Percentiles rank a stretch among this genome's conserved stretches.
These are phyloP conservation scores for Plicaturopsis crispa DNA, from an alignment of 768 basidiomycete genomes.

Conservation along the genomic window DNA sequence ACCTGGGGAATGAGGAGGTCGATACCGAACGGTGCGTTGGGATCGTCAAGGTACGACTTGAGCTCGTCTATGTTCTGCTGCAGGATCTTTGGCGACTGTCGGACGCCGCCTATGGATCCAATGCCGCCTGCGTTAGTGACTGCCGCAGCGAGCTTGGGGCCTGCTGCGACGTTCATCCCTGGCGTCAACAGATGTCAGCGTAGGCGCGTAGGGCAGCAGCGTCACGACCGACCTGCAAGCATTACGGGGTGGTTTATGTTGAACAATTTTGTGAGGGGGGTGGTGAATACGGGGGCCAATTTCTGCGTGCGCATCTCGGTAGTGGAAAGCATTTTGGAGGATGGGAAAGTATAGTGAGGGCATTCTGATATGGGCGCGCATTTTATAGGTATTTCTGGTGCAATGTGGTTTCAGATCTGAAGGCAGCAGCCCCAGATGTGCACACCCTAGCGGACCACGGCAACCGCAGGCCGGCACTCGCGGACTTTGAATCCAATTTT, in stretches of 20 bases:
- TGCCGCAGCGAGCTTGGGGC: slow-evolving; percentile 76
- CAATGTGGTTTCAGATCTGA: too few species aligned
- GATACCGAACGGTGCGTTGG: slow-evolving; percentile 72
- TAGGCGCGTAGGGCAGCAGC: background rate
- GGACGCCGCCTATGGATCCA: slow-evolving; percentile 82
- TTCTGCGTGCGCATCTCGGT: too few species aligned
- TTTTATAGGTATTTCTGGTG: too few species aligned
- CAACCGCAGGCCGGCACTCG: too few species aligned
- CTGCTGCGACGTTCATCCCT: slow-evolving; percentile 84
- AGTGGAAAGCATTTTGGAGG: too few species aligned
- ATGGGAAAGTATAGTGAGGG: too few species aligned
- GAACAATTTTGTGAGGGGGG: slow-evolving; percentile 71
- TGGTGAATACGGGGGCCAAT: slow-evolving; percentile 59
- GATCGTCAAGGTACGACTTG: slow-evolving; percentile 67
- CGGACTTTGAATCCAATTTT: too few species aligned
- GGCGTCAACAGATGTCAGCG: too few species aligned
- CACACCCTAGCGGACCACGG: too few species aligned
- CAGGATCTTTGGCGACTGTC: slow-evolving; percentile 67
- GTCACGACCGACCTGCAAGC: slow-evolving; percentile 48
- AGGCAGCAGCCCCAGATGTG: too few species aligned
- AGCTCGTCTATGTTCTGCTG: slow-evolving; percentile 62
- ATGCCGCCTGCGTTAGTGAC: slow-evolving; percentile 92
- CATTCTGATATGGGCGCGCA: too few species aligned
- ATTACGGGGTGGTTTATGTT: slow-evolving; percentile 78
- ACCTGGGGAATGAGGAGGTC: slow-evolving; percentile 81